These are phyloP conservation scores for Pholiota microspora DNA, from an alignment of 768 basidiomycete genomes.

Conservation along the genomic window DNA sequence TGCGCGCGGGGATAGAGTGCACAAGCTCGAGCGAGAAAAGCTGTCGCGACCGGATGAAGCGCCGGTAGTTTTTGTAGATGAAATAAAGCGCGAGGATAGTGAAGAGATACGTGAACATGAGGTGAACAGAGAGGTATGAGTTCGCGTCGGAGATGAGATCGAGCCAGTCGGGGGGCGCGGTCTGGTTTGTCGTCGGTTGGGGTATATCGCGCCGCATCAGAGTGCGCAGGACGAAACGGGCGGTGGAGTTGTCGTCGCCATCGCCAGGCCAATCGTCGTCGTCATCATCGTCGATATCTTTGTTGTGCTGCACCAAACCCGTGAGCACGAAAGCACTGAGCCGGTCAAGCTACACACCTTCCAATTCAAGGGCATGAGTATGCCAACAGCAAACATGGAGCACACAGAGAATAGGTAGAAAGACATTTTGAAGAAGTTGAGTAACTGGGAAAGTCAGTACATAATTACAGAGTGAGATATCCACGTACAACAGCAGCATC, in stretches of 20 bases:
- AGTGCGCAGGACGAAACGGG: conserved; percentile 18
- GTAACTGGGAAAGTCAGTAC: conserved; percentile 50
- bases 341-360: conserved; percentile 53
- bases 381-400: conserved; percentile 73
- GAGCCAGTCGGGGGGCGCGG: conserved; percentile 59
- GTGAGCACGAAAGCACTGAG: conserved; percentile 10
- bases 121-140: conserved; percentile 84
- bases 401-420: conserved; percentile 90
- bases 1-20: conserved; percentile 91
- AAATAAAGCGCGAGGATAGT: conserved; percentile 83
- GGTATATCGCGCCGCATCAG: conserved; percentile 5
- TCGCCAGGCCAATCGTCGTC: conserved; percentile 46
- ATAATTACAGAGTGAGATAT: neutral
- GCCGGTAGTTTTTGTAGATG: conserved; percentile 85
- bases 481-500: conserved; percentile 90
- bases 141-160: conserved; percentile 90
- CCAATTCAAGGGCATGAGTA: conserved; percentile 96
- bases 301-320: conserved; percentile 55
- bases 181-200: conserved; percentile 30
- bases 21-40: conserved; percentile 93
- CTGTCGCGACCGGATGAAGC: conserved; percentile 88
- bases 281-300: conserved; percentile 54
- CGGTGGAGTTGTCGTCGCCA: conserved; percentile 44
- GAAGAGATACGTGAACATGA: conserved; percentile 94
- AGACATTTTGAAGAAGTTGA: conserved; percentile 94